phyloP scores from a whole-genome alignment of 305 asterid genomes.

The Solanum hybrid region DNA sequence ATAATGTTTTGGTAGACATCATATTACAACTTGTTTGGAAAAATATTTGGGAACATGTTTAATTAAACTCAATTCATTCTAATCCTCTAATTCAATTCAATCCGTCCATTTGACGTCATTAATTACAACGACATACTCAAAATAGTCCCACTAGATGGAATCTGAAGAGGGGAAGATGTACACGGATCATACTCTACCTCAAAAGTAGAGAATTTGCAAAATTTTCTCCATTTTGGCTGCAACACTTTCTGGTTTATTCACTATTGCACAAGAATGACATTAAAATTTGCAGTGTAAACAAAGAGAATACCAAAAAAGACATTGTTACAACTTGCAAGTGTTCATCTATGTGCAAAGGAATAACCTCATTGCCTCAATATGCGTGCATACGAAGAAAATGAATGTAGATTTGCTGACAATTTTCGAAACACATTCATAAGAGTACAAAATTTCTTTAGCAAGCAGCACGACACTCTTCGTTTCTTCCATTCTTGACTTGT shows the following conservation, averaged over 20 bases:
- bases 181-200: background rate
- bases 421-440: background rate
- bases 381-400: background rate
- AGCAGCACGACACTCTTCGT: background rate
- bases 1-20: background rate
- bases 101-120: background rate
- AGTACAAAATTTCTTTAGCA: background rate
- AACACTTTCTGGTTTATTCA: background rate
- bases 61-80: background rate
- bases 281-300: background rate
- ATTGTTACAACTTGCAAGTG: background rate
- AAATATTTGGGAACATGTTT: background rate
- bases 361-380: background rate
- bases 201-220: background rate
- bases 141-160: fast-evolving
- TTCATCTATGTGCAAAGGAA: background rate
- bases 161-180: background rate
- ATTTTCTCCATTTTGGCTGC: background rate
- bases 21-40: background rate
- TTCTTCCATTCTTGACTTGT: background rate
- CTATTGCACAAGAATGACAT: background rate
- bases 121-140: background rate
- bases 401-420: background rate
- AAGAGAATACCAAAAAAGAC: background rate
- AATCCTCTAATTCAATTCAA: background rate